These are phyloP conservation scores for Globisporangium camurandrum DNA, from an alignment of 352 stramenopile genomes.

Conservation along the genomic window DNA sequence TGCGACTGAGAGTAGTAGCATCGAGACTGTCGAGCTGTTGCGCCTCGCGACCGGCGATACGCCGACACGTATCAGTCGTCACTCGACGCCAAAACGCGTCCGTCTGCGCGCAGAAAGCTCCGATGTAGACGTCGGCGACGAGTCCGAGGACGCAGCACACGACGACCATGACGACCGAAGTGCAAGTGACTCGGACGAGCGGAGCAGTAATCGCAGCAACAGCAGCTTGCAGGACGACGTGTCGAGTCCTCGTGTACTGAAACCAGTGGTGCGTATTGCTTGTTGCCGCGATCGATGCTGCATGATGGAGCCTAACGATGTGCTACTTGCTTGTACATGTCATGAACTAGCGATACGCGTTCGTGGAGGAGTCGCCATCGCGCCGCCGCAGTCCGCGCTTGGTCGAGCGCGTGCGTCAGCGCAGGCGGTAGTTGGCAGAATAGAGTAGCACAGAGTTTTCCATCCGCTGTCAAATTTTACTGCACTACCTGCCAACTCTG, in stretches of 20 bases:
- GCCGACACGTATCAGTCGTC: not conserved
- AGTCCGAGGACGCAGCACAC: not conserved
- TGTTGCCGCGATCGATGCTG: not conserved
- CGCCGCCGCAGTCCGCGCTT: slow-evolving; percentile 10
- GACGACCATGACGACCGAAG: not conserved
- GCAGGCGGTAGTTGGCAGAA: not conserved
- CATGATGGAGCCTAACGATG: not conserved
- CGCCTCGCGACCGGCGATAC: slow-evolving; percentile 1
- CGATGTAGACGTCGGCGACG: slow-evolving; percentile 7
- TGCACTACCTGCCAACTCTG: no score
- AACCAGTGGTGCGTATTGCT: not conserved
- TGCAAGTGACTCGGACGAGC: no score
- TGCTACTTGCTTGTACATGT: not conserved
- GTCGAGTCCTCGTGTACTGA: not conserved
- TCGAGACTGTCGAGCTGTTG: slow-evolving; percentile 15
- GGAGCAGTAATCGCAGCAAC: not conserved
- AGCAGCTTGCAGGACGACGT: not conserved
- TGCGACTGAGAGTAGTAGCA: slow-evolving; percentile 9
- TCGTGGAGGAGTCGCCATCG: slow-evolving; percentile 5
- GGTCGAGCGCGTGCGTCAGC: not conserved
- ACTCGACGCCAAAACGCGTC: not conserved
- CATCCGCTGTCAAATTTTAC: no score
- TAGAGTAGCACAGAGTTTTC: no score
- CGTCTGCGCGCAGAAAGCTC: slow-evolving; percentile 3
- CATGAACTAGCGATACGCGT: slow-evolving; percentile 3